These are phyloP conservation scores for Linaria vulgaris DNA, from an alignment of 257 asterid genomes.

Conservation along the genomic window DNA sequence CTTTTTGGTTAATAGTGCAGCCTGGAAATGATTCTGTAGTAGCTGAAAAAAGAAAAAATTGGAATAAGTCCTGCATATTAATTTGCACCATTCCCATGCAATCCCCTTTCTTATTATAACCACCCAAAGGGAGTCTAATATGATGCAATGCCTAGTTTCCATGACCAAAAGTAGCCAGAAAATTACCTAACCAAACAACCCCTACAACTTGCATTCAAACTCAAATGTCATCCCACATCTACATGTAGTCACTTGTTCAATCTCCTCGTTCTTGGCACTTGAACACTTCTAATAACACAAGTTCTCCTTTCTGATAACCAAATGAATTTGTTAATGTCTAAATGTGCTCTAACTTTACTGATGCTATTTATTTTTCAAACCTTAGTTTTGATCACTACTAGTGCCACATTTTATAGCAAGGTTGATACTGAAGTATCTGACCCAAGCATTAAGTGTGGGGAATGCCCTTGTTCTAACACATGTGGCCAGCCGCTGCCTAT, in stretches of 20 bases:
- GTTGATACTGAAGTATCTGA: constrained; percentile 29
- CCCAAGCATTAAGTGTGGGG: constrained; percentile 63
- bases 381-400: background rate
- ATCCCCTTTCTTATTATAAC: constrained; percentile 30
- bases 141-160: constrained; percentile 35
- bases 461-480: constrained; percentile 61
- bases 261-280: constrained; percentile 8
- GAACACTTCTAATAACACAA: too few species aligned
- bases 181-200: constrained; percentile 28
- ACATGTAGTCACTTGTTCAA: constrained; percentile 16
- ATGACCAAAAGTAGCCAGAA: constrained; percentile 26
- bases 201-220: constrained; percentile 9
- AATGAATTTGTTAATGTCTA: constrained; percentile 20
- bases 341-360: constrained; percentile 19
- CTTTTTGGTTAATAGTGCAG: background rate
- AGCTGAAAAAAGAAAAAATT: too few species aligned
- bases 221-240: background rate
- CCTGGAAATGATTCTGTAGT: too few species aligned
- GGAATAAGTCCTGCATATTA: constrained; percentile 37
- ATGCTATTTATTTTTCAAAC: constrained; percentile 23
- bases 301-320: background rate
- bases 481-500: constrained; percentile 40
- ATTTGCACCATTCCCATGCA: constrained; percentile 46
- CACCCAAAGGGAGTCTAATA: constrained; percentile 30
- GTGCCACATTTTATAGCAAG: constrained; percentile 12